Evolutionary conservation across 2,329 filamentous ascomycete species (phyloP), one percentile per base, ranked within the genome.

Genomic region (Fusarium sp.): DNA sequence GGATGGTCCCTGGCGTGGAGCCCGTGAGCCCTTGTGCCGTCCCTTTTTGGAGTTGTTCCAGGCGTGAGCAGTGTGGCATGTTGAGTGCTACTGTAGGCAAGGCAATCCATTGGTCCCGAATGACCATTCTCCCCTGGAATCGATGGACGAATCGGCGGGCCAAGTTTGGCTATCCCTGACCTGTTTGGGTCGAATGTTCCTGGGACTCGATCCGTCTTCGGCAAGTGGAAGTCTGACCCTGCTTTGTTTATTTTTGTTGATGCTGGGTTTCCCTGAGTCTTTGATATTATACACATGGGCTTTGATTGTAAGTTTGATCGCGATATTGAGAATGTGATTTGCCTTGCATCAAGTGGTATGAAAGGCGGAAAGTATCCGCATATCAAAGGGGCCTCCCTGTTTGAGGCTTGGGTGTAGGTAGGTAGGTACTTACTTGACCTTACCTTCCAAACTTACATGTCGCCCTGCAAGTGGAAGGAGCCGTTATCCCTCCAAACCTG

Each of bases 151-250:
- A 70, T 70, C 58, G 67, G 67, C 66, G 61, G 67, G 67, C 53
- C 67, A 53, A 58, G 66, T 70, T 65, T 70, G 67, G 61, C 55
- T 24, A 75, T 76, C 75, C 75, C 69, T 75, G 74, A 36, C 51
- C 69, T 53, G 39, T 72, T 74, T 74, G 47, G 67, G 67, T 74
- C 58, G 68, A 74, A 68, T 74, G 71, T 74, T 72, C 63, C 68
- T 74, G 72, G 69, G 44, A 66, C 65, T 69, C 39, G 59, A 72
- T 69, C 72, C 71, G 59, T 47, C 63, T 69, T 72, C 65, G 71
- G 71, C 67, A 71, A 71, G 54, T 64, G 41, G 48, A 48, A 67
- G 56, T 47, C 54, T 66, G 63, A 59, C 71, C 63, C 48, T 63
- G 63, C 62, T 62, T 54, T 67, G 62, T 71, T 74, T 68, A 53